phyloP scores from a whole-genome alignment of 2,329 filamentous ascomycete genomes.

The Aureobasidium sp. region DNA sequence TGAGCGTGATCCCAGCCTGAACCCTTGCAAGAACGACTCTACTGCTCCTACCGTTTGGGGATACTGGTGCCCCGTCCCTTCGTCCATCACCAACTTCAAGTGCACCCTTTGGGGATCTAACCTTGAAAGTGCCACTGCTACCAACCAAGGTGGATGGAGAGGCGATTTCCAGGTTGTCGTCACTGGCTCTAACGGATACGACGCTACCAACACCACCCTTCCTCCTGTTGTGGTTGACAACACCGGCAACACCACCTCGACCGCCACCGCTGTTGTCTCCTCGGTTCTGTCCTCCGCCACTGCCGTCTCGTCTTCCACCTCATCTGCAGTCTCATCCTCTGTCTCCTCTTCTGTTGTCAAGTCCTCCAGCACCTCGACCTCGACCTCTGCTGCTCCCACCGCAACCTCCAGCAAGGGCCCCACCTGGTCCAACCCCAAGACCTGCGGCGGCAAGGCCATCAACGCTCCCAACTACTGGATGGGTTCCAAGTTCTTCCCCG shows the following conservation, averaged over 20 bases:
- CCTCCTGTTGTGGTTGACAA: constrained; percentile 1
- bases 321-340: neutral
- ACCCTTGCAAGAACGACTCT: constrained; percentile 19
- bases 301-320: neutral
- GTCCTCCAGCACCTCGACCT: neutral
- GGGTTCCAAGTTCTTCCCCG: constrained; percentile 24
- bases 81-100: constrained; percentile 28
- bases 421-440: constrained; percentile 26
- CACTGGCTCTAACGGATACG: constrained; percentile 20
- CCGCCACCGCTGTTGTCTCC: neutral
- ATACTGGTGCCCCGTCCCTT: constrained; percentile 23
- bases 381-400: neutral
- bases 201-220: constrained; percentile 18
- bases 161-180: constrained; percentile 19
- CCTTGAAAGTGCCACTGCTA: constrained; percentile 19
- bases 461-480: constrained; percentile 18
- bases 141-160: constrained; percentile 19
- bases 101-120: constrained; percentile 28
- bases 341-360: neutral
- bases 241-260: constrained; percentile 11
- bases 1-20: constrained; percentile 22
- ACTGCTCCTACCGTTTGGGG: constrained; percentile 20
- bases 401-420: constrained; percentile 24
- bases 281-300: constrained; percentile 1
- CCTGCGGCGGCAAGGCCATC: constrained; percentile 20